phyloP scores from a whole-genome alignment of 495 filamentous ascomycete genomes.

The Hypoxylon trugodes region DNA sequence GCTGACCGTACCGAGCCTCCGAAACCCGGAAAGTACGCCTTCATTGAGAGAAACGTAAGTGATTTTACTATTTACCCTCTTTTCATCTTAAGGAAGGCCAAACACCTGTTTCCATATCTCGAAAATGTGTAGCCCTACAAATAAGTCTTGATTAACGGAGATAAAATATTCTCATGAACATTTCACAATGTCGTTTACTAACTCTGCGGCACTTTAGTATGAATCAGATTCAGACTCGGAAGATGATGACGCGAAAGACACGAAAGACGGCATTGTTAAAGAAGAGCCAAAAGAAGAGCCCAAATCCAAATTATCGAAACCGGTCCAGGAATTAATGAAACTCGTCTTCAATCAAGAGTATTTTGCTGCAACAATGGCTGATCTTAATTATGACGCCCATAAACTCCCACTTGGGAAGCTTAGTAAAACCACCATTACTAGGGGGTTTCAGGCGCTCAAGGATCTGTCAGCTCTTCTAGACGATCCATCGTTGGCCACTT shows the following conservation, averaged over 20 bases:
- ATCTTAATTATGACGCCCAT: constrained; percentile 76
- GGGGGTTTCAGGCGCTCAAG: constrained; percentile 77
- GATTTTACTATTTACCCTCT: neutral
- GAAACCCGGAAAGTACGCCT: constrained; percentile 75
- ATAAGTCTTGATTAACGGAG: neutral
- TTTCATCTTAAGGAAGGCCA: neutral
- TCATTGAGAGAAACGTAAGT: constrained; percentile 65
- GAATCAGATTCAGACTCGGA: constrained; percentile 69
- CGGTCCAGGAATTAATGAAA: constrained; percentile 72
- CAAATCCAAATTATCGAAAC: constrained; percentile 64
- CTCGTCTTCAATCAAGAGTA: constrained; percentile 84
- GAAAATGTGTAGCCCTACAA: neutral
- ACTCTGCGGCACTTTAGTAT: constrained; percentile 51
- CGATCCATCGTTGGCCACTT: constrained; percentile 53
- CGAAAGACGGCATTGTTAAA: constrained; percentile 20
- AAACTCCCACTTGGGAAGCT: constrained; percentile 87
- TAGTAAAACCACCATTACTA: constrained; percentile 74
- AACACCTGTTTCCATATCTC: no score
- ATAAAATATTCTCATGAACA: neutral
- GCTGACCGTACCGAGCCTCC: constrained; percentile 64
- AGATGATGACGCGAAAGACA: constrained; percentile 55
- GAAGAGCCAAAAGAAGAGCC: constrained; percentile 48
- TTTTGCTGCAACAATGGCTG: constrained; percentile 69
- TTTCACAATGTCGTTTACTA: constrained; percentile 36
- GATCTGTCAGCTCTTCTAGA: constrained; percentile 72